phyloP scores from a whole-genome alignment of 306 rosid species.

The Vigna hirtella region DNA sequence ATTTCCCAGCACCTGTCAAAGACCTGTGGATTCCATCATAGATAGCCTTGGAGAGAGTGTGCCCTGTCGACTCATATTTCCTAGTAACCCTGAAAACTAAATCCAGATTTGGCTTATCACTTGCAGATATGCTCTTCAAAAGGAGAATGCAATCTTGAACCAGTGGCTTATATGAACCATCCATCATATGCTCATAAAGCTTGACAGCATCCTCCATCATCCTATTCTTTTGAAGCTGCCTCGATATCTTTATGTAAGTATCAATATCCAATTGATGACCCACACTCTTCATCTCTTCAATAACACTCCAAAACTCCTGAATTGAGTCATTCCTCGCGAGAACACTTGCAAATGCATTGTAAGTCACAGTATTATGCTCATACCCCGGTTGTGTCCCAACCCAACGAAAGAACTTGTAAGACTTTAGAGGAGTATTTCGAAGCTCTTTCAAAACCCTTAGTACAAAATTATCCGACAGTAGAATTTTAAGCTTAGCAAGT shows the following conservation, averaged over 20 bases:
- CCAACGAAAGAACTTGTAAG: conserved; percentile 73
- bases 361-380: conserved; percentile 66
- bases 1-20: conserved; percentile 67
- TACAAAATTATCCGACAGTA: conserved; percentile 64
- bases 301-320: conserved; percentile 70
- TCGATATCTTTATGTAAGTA: conserved; percentile 72
- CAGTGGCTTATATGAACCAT: conserved; percentile 80
- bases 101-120: conserved; percentile 62
- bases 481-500: conserved; percentile 55
- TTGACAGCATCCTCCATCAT: conserved; percentile 84
- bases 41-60: conserved; percentile 65
- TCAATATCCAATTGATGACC: conserved; percentile 78
- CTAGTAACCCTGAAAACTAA: conserved; percentile 69
- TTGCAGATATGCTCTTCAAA: conserved; percentile 53
- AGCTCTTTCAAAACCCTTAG: conserved; percentile 73
- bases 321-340: conserved; percentile 66
- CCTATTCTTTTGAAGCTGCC: conserved; percentile 69
- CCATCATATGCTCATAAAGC: conserved; percentile 95
- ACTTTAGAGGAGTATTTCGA: conserved; percentile 57
- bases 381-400: conserved; percentile 55
- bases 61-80: conserved; percentile 68
- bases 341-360: conserved; percentile 74
- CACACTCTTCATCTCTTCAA: conserved; percentile 70
- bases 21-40: conserved; percentile 92
- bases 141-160: conserved; percentile 62